Conservation (phyloP, 2,329 filamentous ascomycete species). For the Hypocreales sp. region DNA sequence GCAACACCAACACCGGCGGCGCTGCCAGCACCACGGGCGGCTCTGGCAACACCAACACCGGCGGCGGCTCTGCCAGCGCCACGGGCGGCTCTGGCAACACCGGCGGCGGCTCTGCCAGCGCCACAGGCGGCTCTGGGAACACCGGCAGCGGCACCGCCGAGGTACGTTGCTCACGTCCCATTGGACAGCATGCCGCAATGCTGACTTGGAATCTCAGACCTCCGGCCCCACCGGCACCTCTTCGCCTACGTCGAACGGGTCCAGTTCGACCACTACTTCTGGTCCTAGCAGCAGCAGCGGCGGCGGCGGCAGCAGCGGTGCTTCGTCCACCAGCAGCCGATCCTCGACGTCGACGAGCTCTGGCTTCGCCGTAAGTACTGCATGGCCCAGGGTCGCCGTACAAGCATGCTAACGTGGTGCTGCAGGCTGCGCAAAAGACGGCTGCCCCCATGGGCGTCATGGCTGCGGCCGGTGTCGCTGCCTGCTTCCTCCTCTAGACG, state of each 20-base stretch:
- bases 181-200: too few species aligned
- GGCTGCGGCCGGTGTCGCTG: constrained; percentile 32
- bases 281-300: constrained; percentile 2
- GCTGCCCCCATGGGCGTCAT: constrained; percentile 29
- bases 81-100: constrained; percentile 6
- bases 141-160: constrained; percentile 9
- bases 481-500: constrained; percentile 30
- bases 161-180: too few species aligned
- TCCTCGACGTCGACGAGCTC: constrained; percentile 5
- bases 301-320: neutral
- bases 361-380: constrained; percentile 16
- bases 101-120: too few species aligned
- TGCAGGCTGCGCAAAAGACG: constrained; percentile 27
- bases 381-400: too few species aligned
- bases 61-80: neutral
- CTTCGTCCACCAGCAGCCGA: constrained; percentile 2
- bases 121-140: too few species aligned
- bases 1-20: constrained; percentile 1
- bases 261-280: too few species aligned
- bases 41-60: neutral
- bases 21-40: neutral
- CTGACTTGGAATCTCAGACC: too few species aligned
- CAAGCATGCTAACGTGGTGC: too few species aligned
- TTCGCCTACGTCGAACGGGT: too few species aligned
- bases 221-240: too few species aligned